phyloP scores from a whole-genome alignment of 2,329 filamentous ascomycete genomes.

The Xylariales sp. region DNA sequence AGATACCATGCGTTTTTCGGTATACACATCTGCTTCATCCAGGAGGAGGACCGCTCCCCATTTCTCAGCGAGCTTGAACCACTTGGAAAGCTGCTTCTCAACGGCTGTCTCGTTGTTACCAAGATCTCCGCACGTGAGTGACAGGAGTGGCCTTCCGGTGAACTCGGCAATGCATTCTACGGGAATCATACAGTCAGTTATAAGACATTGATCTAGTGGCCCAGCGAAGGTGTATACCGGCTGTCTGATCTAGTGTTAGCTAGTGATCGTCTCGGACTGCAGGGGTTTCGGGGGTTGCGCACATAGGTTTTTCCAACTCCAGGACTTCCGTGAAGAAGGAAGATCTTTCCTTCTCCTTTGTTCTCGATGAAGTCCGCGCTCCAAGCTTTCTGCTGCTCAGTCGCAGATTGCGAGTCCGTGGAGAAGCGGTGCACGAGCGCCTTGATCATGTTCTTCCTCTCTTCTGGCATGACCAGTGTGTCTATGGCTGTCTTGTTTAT shows the following conservation, averaged over 20 bases:
- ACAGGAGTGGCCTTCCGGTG: constrained; percentile 17
- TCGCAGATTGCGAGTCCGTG: not conserved
- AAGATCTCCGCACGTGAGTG: constrained; percentile 18
- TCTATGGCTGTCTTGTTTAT: constrained; percentile 8
- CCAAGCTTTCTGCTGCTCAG: constrained; percentile 5
- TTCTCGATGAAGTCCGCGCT: constrained; percentile 18
- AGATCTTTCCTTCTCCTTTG: constrained; percentile 20
- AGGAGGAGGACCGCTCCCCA: constrained; percentile 12
- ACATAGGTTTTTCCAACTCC: constrained; percentile 20
- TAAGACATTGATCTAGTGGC: too few relatives aligned
- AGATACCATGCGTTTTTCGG: constrained; percentile 7
- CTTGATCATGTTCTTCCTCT: constrained; percentile 13
- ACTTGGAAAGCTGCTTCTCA: constrained; percentile 6
- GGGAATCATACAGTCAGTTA: too few relatives aligned
- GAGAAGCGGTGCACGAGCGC: constrained; percentile 11
- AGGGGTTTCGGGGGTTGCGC: not conserved
- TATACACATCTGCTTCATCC: constrained; percentile 9
- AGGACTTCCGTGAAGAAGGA: constrained; percentile 20
- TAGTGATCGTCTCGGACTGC: not conserved
- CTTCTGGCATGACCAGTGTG: constrained; percentile 11
- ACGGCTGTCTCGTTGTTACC: constrained; percentile 7
- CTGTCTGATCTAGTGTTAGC: constrained; percentile 1
- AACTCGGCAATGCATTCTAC: constrained; percentile 20
- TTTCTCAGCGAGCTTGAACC: constrained; percentile 12
- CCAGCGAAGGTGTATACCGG: too few relatives aligned